These are phyloP conservation scores for Paramecium bursaria DNA, from an alignment of 73 alveolate species.

Conservation along the genomic window DNA sequence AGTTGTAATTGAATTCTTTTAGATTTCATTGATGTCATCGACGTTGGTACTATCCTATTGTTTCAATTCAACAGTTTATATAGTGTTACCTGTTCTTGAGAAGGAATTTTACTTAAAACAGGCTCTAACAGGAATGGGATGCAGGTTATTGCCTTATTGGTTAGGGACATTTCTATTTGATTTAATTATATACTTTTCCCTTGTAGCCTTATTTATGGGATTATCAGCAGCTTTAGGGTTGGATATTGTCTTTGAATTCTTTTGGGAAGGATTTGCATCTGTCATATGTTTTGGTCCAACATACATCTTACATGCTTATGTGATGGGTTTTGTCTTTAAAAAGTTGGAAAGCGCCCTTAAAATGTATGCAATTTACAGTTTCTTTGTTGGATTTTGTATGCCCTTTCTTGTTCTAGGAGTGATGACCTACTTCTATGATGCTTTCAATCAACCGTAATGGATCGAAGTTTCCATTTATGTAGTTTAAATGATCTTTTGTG, in stretches of 20 bases:
- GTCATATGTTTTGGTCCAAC: slow-evolving; percentile 55
- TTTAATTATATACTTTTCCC: slow-evolving; percentile 20
- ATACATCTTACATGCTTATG: slow-evolving; percentile 51
- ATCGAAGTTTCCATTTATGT: neutral
- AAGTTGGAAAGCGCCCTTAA: slow-evolving; percentile 57
- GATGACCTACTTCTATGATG: slow-evolving; percentile 13
- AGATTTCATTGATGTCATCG: slow-evolving; percentile 19
- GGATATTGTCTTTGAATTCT: neutral
- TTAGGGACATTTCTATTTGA: slow-evolving; percentile 68
- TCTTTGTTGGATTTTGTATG: slow-evolving; percentile 56
- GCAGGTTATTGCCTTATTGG: slow-evolving; percentile 70
- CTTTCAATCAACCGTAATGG: neutral
- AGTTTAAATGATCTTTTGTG: neutral
- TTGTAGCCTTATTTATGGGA: slow-evolving; percentile 9
- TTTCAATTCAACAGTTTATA: slow-evolving; percentile 55
- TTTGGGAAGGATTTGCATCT: slow-evolving; percentile 38
- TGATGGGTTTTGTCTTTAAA: slow-evolving; percentile 65
- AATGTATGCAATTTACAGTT: slow-evolving; percentile 58
- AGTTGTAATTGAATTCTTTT: slow-evolving; percentile 40
- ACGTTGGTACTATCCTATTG: slow-evolving; percentile 44
- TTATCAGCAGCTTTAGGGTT: slow-evolving; percentile 26
- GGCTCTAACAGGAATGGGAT: slow-evolving; percentile 65
- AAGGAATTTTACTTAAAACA: slow-evolving; percentile 61
- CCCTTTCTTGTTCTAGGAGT: slow-evolving; percentile 46
- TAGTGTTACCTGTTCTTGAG: slow-evolving; percentile 60